These are phyloP conservation scores for Porphyra umbilicalis DNA, from an alignment of 31 red algal species.

Conservation along the genomic window DNA sequence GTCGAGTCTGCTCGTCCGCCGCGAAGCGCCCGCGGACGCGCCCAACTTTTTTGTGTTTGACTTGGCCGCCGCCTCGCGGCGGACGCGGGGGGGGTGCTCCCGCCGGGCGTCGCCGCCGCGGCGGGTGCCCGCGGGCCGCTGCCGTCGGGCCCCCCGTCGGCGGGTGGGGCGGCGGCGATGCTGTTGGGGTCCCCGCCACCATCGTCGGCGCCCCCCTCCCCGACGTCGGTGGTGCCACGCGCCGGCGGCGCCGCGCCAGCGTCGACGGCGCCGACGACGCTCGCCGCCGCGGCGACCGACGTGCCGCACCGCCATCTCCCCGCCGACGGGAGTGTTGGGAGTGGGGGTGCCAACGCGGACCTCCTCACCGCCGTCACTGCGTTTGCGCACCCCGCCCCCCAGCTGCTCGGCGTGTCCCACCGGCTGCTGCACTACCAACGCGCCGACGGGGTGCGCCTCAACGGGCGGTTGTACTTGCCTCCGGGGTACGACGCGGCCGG, in stretches of 20 bases:
- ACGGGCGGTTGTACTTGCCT: constrained; percentile 72
- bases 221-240: too few species aligned
- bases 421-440: constrained; percentile 71
- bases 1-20: constrained; percentile 41
- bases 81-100: neutral
- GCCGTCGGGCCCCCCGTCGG: neutral
- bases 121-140: too few species aligned
- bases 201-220: neutral
- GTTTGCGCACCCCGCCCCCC: constrained; percentile 81
- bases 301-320: neutral
- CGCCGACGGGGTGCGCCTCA: constrained; percentile 72
- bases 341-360: neutral
- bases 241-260: neutral
- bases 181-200: neutral
- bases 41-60: constrained; percentile 70
- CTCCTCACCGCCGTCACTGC: constrained; percentile 36
- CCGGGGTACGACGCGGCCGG: constrained; percentile 59
- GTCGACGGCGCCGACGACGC: neutral
- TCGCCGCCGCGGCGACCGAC: neutral
- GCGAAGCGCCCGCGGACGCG: constrained; percentile 51
- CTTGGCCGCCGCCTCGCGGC: neutral
- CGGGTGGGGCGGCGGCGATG: neutral
- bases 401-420: constrained; percentile 53
- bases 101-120: too few species aligned
- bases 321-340: neutral